phyloP scores from a whole-genome alignment of 208 protist genomes.

The Zelonia costaricensis region DNA sequence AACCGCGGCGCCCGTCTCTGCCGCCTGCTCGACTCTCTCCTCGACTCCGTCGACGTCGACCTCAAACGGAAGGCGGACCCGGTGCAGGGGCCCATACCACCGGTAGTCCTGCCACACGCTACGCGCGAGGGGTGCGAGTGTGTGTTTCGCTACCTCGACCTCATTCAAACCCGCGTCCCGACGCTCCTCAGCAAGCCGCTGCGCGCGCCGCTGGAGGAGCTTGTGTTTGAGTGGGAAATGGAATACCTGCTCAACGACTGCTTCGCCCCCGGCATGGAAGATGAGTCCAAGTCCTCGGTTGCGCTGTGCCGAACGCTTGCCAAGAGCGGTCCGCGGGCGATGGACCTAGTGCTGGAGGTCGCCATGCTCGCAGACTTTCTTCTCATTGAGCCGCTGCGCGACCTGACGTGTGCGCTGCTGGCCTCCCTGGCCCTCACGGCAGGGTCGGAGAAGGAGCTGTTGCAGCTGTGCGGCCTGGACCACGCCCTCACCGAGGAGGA shows the following conservation, averaged over 20 bases:
- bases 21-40: slow-evolving; percentile 70
- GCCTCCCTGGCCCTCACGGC: slow-evolving; percentile 69
- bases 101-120: slow-evolving; percentile 71
- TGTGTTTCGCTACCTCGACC: slow-evolving; percentile 74
- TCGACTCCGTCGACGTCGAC: slow-evolving; percentile 63
- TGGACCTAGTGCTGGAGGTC: slow-evolving; percentile 74
- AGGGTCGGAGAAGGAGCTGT: slow-evolving; percentile 62
- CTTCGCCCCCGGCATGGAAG: slow-evolving; percentile 21
- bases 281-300: slow-evolving; percentile 30
- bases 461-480: slow-evolving; percentile 64
- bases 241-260: slow-evolving; percentile 63
- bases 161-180: slow-evolving; percentile 73
- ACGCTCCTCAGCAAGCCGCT: slow-evolving; percentile 81
- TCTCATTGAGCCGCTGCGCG: slow-evolving; percentile 73
- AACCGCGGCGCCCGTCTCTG: slow-evolving; percentile 72
- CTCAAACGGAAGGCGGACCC: slow-evolving; percentile 33
- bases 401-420: slow-evolving; percentile 81
- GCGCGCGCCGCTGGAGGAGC: slow-evolving; percentile 76
- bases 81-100: slow-evolving; percentile 42
- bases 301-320: slow-evolving; percentile 36
- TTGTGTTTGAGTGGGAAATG: slow-evolving; percentile 86
- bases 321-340: slow-evolving; percentile 32
- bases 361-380: slow-evolving; percentile 89
- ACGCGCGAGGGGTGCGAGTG: slow-evolving; percentile 64
- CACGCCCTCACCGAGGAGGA: slow-evolving; percentile 61